These are phyloP conservation scores for Iris macrosiphon DNA, from an alignment of 106 monocot genomes.

Conservation along the genomic window DNA sequence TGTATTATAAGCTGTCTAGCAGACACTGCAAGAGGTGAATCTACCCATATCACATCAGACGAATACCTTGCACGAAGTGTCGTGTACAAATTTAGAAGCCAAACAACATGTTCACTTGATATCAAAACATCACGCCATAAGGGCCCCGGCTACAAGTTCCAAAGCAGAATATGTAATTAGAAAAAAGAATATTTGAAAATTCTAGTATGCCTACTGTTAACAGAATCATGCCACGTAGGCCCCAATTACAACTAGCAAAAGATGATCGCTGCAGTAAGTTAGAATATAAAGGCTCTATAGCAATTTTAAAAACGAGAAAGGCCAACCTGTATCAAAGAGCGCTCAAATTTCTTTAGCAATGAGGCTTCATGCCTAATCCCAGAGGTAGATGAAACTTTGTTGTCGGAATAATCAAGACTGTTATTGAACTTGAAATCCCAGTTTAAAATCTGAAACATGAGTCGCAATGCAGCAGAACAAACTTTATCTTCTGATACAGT, in stretches of 20 bases:
- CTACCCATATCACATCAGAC: conserved; percentile 78
- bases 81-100: conserved; percentile 74
- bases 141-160: conserved; percentile 68
- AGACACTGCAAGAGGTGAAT: conserved; percentile 84
- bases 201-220: too few relatives aligned
- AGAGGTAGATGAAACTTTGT: conserved; percentile 19
- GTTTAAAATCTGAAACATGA: conserved; percentile 92
- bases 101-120: conserved; percentile 69
- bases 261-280: not conserved
- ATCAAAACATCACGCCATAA: conserved; percentile 76
- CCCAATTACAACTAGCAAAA: not conserved
- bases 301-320: conserved; percentile 9
- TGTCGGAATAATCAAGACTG: conserved; percentile 18
- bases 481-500: conserved; percentile 58
- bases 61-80: conserved; percentile 49
- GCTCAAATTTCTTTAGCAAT: conserved; percentile 80
- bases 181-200: not conserved
- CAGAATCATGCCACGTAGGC: not conserved
- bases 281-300: not conserved
- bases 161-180: conserved; percentile 19
- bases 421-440: conserved; percentile 62
- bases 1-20: conserved; percentile 89
- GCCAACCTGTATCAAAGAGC: conserved; percentile 66
- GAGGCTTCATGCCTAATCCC: conserved; percentile 49
- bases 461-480: conserved; percentile 71